Evolutionary conservation across 495 filamentous ascomycete species (phyloP).

Genomic region (Chaetomium tenue): DNA sequence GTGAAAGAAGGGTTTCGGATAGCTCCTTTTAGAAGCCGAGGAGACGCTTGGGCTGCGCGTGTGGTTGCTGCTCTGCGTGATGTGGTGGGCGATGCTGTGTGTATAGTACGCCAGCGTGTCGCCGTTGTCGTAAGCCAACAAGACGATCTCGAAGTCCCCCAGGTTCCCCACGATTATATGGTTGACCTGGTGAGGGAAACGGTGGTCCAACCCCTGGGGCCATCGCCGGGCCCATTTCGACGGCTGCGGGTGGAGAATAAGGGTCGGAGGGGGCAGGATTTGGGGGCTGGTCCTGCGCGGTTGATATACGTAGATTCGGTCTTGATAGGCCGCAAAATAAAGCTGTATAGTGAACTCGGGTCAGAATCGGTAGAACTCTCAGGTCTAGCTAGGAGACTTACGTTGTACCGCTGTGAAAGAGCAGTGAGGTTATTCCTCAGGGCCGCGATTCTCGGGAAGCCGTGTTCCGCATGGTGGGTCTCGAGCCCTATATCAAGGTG

Average conservation of each 20-base stretch:
- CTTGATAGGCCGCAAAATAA: constrained; percentile 72
- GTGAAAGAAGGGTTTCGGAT: constrained; percentile 60
- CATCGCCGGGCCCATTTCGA: constrained; percentile 43
- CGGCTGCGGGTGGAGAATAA: constrained; percentile 64
- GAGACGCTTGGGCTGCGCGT: neutral
- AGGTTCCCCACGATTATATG: constrained; percentile 74
- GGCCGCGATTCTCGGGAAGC: constrained; percentile 37
- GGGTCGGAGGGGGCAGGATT: constrained; percentile 58
- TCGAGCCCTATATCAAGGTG: neutral
- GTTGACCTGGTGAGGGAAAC: constrained; percentile 70
- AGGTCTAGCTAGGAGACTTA: constrained; percentile 9
- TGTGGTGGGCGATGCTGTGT: constrained; percentile 39
- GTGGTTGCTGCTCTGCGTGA: constrained; percentile 16
- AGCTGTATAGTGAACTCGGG: constrained; percentile 39
- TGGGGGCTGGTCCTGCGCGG: constrained; percentile 59
- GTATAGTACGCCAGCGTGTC: constrained; percentile 83
- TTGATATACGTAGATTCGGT: constrained; percentile 70
- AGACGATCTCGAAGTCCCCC: constrained; percentile 74
- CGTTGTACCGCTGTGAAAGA: constrained; percentile 51
- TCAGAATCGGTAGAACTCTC: constrained; percentile 13
- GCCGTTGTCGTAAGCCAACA: constrained; percentile 80
- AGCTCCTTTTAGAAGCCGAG: neutral
- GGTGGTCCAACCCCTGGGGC: constrained; percentile 55
- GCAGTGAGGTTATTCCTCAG: constrained; percentile 51
- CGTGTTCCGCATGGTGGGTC: constrained; percentile 21